Evolutionary conservation across 345 rosid genomes (phyloP).

Genomic region (Raphanus sativus): DNA sequence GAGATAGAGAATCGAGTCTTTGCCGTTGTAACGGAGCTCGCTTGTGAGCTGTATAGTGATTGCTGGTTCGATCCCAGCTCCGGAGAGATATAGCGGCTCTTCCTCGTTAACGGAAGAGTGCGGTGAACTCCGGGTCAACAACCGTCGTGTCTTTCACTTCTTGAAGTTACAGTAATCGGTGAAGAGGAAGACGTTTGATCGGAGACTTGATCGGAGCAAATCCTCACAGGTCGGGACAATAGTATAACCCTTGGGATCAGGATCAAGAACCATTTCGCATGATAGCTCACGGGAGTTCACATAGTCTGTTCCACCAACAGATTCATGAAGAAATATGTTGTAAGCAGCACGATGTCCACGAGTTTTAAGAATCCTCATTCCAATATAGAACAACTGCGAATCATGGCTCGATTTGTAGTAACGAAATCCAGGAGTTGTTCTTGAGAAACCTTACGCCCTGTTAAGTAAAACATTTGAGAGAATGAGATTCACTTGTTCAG

Average conservation of each 20-base stretch:
- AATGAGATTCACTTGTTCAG: background rate
- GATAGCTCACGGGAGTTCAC: conserved; percentile 99
- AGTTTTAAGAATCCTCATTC: conserved; percentile 97
- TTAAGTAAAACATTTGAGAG: conserved; percentile 12
- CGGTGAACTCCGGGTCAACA: too few species aligned
- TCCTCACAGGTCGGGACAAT: conserved; percentile 98
- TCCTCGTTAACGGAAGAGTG: too few species aligned
- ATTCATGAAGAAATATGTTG: conserved; percentile 93
- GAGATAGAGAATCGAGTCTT: too few species aligned
- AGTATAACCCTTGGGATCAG: conserved; percentile 99
- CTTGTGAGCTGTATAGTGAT: too few species aligned
- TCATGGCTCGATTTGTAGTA: conserved; percentile 95
- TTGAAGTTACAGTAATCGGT: too few species aligned
- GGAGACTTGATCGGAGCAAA: too few species aligned
- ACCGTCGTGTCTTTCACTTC: too few species aligned
- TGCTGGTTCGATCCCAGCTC: too few species aligned
- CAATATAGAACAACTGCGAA: conserved; percentile 90
- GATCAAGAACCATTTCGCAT: conserved; percentile 98
- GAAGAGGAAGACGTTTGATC: too few species aligned
- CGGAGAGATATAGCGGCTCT: too few species aligned
- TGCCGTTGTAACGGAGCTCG: too few species aligned
- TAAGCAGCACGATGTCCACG: conserved; percentile 96
- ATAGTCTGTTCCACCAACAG: conserved; percentile 99
- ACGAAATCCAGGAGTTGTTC: conserved; percentile 90
- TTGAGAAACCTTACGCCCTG: conserved; percentile 98